Conservation (phyloP, 2,329 filamentous ascomycete genomes). For the Exutisphaerella laricina region DNA sequence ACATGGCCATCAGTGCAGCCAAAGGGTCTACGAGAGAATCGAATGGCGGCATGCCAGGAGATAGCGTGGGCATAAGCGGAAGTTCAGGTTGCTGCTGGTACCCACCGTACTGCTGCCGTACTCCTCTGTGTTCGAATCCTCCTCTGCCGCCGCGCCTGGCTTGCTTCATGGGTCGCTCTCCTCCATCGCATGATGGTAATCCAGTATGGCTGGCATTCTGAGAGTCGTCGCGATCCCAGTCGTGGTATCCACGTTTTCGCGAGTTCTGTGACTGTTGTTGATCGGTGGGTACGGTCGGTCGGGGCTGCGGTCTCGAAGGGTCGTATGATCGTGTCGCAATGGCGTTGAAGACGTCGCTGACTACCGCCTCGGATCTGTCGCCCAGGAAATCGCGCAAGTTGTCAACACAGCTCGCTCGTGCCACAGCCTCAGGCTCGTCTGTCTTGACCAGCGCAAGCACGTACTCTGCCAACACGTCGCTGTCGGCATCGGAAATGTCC, state of each 20-base stretch:
- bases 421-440: slow-evolving; percentile 59
- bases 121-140: slow-evolving; percentile 25
- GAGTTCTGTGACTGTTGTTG: slow-evolving; percentile 31
- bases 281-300: slow-evolving; percentile 15
- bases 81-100: slow-evolving; percentile 20
- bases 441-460: slow-evolving; percentile 71
- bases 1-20: slow-evolving; percentile 57
- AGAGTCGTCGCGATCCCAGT: slow-evolving; percentile 46
- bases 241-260: slow-evolving; percentile 54
- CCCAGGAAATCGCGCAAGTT: slow-evolving; percentile 72
- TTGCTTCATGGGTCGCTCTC: slow-evolving; percentile 54
- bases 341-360: slow-evolving; percentile 64
- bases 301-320: slow-evolving; percentile 24
- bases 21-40: slow-evolving; percentile 58
- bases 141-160: slow-evolving; percentile 49
- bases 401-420: slow-evolving; percentile 62
- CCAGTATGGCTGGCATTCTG: slow-evolving; percentile 34
- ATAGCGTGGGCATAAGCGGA: slow-evolving; percentile 36
- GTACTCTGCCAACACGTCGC: slow-evolving; percentile 77
- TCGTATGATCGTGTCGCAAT: slow-evolving; percentile 51
- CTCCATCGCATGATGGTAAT: slow-evolving; percentile 26
- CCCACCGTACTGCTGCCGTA: slow-evolving; percentile 10
- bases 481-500: slow-evolving; percentile 70
- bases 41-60: slow-evolving; percentile 47
- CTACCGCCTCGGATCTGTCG: slow-evolving; percentile 59